Conservation (phyloP, 2,329 filamentous ascomycete genomes). For the Trichoderma guizhouense region DNA sequence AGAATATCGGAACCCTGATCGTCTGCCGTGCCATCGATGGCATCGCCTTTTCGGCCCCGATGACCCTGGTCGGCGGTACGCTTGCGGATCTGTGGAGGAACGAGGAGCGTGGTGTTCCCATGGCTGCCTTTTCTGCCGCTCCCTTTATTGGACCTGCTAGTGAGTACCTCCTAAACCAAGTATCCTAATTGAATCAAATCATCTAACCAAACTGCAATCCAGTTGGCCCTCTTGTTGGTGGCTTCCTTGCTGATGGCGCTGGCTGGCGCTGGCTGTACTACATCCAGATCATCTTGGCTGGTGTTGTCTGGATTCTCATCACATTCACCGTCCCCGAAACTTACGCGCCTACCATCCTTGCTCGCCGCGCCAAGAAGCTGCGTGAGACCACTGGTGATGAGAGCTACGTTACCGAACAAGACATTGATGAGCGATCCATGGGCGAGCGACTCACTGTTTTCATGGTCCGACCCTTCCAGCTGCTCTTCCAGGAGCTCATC, state of each 20-base stretch:
- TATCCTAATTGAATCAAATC: background rate
- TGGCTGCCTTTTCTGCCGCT: conserved; percentile 81
- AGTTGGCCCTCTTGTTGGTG: conserved; percentile 72
- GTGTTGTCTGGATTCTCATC: conserved; percentile 68
- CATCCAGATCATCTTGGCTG: conserved; percentile 76
- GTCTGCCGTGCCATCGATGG: conserved; percentile 76
- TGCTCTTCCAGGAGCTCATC: conserved; percentile 80
- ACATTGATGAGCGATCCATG: conserved; percentile 70
- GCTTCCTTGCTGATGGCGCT: conserved; percentile 65
- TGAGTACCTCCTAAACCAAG: conserved; percentile 26
- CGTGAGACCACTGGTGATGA: conserved; percentile 64
- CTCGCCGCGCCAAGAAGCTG: conserved; percentile 65
- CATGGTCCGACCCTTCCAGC: conserved; percentile 77
- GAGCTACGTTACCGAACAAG: conserved; percentile 73
- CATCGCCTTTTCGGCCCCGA: conserved; percentile 79
- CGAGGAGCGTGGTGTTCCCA: conserved; percentile 80
- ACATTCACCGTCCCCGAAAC: conserved; percentile 90
- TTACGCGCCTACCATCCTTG: conserved; percentile 76
- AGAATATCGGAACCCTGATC: conserved; percentile 73
- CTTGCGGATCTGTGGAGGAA: conserved; percentile 80
- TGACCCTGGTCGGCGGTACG: conserved; percentile 81
- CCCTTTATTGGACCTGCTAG: conserved; percentile 78
- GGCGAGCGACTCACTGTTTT: conserved; percentile 68
- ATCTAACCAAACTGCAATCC: background rate
- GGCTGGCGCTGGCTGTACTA: conserved; percentile 87